A percentile compares a stretch with the other conserved stretches of the same genome.
Conservation (phyloP, 2,329 filamentous ascomycete genomes). For the Trichophyton simii region DNA sequence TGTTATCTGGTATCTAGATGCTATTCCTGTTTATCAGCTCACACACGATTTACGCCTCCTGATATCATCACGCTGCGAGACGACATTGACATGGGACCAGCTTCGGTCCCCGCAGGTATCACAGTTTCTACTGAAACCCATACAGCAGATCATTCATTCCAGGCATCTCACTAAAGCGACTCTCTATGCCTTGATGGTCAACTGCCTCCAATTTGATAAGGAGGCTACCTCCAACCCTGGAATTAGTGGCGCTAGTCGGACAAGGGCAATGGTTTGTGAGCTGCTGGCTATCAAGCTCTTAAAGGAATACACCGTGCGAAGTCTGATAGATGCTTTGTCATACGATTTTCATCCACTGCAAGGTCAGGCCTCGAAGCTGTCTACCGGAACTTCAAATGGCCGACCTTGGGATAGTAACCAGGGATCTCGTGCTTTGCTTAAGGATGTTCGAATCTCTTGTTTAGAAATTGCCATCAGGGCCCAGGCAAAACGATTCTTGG, state of each 20-base stretch:
- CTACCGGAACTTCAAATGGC: conserved; percentile 24
- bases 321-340: conserved; percentile 84
- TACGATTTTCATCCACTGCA: conserved; percentile 93
- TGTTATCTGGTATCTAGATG: conserved; percentile 42
- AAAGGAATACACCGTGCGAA: conserved; percentile 77
- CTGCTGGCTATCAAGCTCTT: conserved; percentile 78
- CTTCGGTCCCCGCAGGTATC: conserved; percentile 90
- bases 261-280: conserved; percentile 79
- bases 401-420: conserved; percentile 24
- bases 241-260: conserved; percentile 71
- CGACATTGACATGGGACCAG: conserved; percentile 87
- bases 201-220: conserved; percentile 85
- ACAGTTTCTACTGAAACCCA: conserved; percentile 89
- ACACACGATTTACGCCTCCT: conserved; percentile 82
- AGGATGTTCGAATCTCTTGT: conserved; percentile 68
- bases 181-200: conserved; percentile 81
- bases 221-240: conserved; percentile 71
- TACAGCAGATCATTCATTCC: conserved; percentile 74
- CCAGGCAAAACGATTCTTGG: conserved; percentile 81
- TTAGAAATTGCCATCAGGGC: conserved; percentile 87
- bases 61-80: conserved; percentile 75
- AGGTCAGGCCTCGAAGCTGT: conserved; percentile 48
- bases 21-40: conserved; percentile 76
- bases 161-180: conserved; percentile 78
- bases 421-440: conserved; percentile 38